phyloP scores from a whole-genome alignment of 1,284 basidiomycete species.

The Naganishia sp. region DNA sequence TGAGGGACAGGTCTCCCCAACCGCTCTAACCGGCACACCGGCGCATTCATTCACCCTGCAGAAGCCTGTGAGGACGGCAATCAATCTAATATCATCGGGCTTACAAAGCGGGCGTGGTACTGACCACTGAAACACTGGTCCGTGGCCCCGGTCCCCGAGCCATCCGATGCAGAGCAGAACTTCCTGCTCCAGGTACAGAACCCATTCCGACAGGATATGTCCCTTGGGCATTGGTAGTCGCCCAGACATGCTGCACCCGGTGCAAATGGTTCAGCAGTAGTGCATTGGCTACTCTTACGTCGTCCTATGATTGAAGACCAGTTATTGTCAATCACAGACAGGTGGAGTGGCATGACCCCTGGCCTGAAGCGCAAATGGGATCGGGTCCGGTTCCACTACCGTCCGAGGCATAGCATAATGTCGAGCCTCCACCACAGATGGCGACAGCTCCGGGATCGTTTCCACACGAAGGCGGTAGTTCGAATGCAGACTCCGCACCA shows the following conservation, averaged over 20 bases:
- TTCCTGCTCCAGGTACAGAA: constrained; percentile 9
- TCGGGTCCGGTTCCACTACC: neutral
- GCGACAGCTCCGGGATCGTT: neutral
- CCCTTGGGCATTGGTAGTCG: neutral
- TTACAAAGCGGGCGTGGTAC: too few relatives aligned
- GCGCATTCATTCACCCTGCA: constrained; percentile 2
- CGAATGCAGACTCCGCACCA: neutral
- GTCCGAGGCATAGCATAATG: constrained; percentile 14
- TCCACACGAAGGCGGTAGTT: neutral
- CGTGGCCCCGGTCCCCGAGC: too few relatives aligned
- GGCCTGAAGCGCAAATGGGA: constrained; percentile 17
- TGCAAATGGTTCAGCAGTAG: neutral
- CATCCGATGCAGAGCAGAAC: neutral
- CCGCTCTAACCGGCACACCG: neutral
- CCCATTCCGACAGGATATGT: constrained; percentile 2
- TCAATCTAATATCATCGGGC: too few relatives aligned
- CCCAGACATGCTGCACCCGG: constrained; percentile 9
- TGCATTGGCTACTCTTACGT: neutral
- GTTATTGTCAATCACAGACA: too few relatives aligned
- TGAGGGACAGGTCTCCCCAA: neutral
- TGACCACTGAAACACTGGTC: too few relatives aligned
- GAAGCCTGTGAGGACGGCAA: neutral
- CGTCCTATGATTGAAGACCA: too few relatives aligned
- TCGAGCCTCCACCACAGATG: neutral
- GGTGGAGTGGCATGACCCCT: neutral